Percentiles rank a stretch among this genome's conserved stretches.
These are phyloP conservation scores for Halophytophthora polymorphica DNA, from an alignment of 352 stramenopile species.

Conservation along the genomic window DNA sequence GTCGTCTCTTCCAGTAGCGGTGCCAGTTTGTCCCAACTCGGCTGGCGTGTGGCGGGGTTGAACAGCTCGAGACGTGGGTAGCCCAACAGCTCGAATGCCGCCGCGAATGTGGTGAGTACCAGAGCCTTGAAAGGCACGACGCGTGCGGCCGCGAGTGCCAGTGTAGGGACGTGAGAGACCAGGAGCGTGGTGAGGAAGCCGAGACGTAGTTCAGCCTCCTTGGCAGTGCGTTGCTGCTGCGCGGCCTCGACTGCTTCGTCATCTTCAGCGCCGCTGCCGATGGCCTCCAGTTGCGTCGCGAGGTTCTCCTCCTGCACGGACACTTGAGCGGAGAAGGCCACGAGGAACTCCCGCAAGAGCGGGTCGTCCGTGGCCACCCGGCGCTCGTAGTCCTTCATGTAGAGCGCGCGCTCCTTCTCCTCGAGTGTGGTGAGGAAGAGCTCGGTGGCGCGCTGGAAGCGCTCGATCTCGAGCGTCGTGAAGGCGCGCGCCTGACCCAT, in stretches of 20 bases:
- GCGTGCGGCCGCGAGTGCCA: slow-evolving; percentile 38
- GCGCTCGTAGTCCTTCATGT: slow-evolving; percentile 62
- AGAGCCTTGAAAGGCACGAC: slow-evolving; percentile 60
- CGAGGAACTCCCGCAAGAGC: slow-evolving; percentile 58
- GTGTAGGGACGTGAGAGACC: slow-evolving; percentile 41
- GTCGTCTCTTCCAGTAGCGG: slow-evolving; percentile 36
- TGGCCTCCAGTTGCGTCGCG: slow-evolving; percentile 32
- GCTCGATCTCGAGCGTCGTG: slow-evolving; percentile 49
- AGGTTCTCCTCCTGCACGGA: slow-evolving; percentile 67
- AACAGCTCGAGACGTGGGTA: slow-evolving; percentile 30
- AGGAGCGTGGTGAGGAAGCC: slow-evolving; percentile 53
- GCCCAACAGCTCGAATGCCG: slow-evolving; percentile 46
- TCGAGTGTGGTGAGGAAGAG: slow-evolving; percentile 59
- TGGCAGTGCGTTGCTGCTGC: slow-evolving; percentile 25
- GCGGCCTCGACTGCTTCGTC: slow-evolving; percentile 20
- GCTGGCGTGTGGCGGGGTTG: slow-evolving; percentile 56
- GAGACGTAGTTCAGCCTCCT: slow-evolving; percentile 57
- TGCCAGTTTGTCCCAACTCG: slow-evolving; percentile 63
- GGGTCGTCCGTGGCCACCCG: slow-evolving; percentile 44
- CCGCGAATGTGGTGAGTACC: slow-evolving; percentile 47
- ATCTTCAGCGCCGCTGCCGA: slow-evolving; percentile 24
- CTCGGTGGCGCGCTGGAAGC: slow-evolving; percentile 53
- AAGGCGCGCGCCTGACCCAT: slow-evolving; percentile 73
- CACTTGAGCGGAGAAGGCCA: slow-evolving; percentile 51
- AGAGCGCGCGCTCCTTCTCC: slow-evolving; percentile 58